phyloP scores from a whole-genome alignment of 2,329 filamentous ascomycete genomes.

The Xylariales sp. region DNA sequence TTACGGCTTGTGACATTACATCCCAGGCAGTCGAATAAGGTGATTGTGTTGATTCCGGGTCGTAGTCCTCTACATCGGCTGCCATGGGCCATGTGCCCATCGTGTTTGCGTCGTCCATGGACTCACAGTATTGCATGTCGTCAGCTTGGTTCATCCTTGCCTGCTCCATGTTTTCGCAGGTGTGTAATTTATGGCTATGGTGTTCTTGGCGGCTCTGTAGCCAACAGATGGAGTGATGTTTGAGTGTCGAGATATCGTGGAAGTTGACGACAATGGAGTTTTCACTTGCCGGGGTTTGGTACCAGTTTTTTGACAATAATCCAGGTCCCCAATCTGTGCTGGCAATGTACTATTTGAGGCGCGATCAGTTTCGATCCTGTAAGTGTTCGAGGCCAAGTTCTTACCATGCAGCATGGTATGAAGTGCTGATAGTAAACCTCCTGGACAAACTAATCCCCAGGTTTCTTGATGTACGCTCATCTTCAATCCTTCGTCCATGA shows the following conservation, averaged over 20 bases:
- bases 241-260: not conserved
- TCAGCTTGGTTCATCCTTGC: not conserved
- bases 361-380: not conserved
- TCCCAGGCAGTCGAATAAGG: too few relatives aligned
- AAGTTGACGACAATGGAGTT: not conserved
- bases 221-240: not conserved
- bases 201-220: not conserved
- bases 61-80: too few relatives aligned
- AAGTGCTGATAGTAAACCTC: not conserved
- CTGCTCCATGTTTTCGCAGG: too few relatives aligned
- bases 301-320: constrained; percentile 1
- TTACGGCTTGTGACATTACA: too few relatives aligned
- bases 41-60: too few relatives aligned
- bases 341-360: too few relatives aligned
- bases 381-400: not conserved
- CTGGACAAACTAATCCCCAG: not conserved
- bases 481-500: too few relatives aligned
- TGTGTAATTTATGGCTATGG: not conserved
- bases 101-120: too few relatives aligned
- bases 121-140: not conserved
- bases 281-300: not conserved
- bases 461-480: not conserved
- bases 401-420: not conserved
- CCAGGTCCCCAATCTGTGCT: constrained; percentile 1
- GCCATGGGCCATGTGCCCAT: too few relatives aligned